These are phyloP conservation scores for Spathaspora boniae DNA, from an alignment of 805 yeast species.

Conservation along the genomic window DNA sequence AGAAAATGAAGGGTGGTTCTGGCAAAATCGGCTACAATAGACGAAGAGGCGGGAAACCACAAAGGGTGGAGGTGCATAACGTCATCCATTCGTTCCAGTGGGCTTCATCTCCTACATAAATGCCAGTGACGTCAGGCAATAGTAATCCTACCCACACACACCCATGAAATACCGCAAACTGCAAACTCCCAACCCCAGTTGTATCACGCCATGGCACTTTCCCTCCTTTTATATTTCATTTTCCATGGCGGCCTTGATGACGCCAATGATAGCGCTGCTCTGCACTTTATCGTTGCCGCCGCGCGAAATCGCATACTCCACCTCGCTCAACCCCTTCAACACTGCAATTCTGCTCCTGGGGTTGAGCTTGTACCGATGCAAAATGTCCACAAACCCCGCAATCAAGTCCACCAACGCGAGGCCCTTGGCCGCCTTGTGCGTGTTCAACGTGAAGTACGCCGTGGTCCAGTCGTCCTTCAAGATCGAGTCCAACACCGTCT, in stretches of 20 bases:
- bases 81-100: no score
- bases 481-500: conserved; percentile 69
- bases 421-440: conserved; percentile 69
- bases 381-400: conserved; percentile 67
- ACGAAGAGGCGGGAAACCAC: no score
- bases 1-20: no score
- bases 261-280: conserved; percentile 85
- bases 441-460: conserved; percentile 62
- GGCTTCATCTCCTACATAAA: no score
- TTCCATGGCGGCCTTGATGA: conserved; percentile 67
- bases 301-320: conserved; percentile 85
- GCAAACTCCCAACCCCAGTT: background rate
- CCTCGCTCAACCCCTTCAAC: conserved; percentile 71
- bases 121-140: no score
- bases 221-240: conserved; percentile 8
- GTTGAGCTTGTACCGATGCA: conserved; percentile 66
- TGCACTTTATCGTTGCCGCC: conserved; percentile 94
- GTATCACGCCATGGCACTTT: background rate
- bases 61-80: no score
- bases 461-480: conserved; percentile 87
- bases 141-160: no score
- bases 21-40: no score
- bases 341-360: conserved; percentile 59
- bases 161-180: no score
- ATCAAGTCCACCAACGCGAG: conserved; percentile 85